phyloP scores from a whole-genome alignment of 2,329 filamentous ascomycete genomes.

The Fusarium palustre region DNA sequence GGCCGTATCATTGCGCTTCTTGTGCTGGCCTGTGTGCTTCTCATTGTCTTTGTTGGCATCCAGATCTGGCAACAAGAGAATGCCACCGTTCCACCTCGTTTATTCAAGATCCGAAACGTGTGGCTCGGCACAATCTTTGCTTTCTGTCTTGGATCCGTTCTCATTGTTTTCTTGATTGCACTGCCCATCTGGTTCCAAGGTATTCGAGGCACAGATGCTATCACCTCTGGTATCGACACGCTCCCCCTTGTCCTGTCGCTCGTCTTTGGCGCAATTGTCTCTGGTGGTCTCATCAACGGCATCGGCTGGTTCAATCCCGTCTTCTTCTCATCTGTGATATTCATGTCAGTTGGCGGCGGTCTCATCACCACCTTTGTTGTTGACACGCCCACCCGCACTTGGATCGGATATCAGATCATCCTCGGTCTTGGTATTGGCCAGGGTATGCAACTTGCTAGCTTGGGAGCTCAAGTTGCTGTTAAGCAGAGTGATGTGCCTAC shows the following conservation, averaged over 20 bases:
- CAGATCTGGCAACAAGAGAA: conserved; percentile 20
- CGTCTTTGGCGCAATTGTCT: conserved; percentile 11
- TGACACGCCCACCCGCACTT: neutral
- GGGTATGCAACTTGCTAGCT: conserved; percentile 13
- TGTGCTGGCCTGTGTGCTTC: conserved; percentile 13
- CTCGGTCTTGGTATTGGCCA: conserved; percentile 11
- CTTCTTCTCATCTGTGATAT: conserved; percentile 12
- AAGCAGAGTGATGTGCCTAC: neutral
- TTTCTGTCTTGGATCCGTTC: conserved; percentile 13
- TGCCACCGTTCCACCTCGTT: conserved; percentile 16
- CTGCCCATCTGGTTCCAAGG: conserved; percentile 13
- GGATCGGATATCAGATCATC: conserved; percentile 15
- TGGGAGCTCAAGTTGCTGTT: conserved; percentile 1
- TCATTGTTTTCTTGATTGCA: conserved; percentile 6
- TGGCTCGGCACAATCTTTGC: conserved; percentile 13
- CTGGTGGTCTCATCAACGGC: conserved; percentile 10
- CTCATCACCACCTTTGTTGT: conserved; percentile 8
- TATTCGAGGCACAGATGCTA: conserved; percentile 5
- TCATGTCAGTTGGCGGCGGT: conserved; percentile 10
- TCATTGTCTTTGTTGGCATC: conserved; percentile 9
- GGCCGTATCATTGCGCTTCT: conserved; percentile 27
- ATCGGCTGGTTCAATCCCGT: conserved; percentile 14
- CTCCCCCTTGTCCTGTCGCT: conserved; percentile 1
- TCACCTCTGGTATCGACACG: conserved; percentile 6
- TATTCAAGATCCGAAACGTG: conserved; percentile 15